Evolutionary conservation across 371 early-diverging fungal species (phyloP).

Genomic region (Apophysomyces trapeziformis): DNA sequence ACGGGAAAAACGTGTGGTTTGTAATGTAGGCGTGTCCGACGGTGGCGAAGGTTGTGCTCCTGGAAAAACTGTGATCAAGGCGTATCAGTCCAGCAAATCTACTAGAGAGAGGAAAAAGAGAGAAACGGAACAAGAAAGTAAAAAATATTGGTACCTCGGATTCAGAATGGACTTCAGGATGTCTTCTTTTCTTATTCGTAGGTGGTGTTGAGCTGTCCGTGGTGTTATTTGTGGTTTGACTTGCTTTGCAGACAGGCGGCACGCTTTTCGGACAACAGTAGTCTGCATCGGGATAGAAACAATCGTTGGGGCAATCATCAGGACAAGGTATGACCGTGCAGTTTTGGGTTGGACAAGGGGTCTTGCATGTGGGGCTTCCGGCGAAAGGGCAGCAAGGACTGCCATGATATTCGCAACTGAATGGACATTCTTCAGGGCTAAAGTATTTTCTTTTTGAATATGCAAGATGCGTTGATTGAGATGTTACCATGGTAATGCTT

Average conservation of each 20-base stretch:
- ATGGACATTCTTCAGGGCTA: conserved; percentile 28
- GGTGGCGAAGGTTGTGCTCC: not conserved
- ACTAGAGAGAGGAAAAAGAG: too few species aligned
- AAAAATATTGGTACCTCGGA: not conserved
- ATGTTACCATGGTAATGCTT: conserved; percentile 17
- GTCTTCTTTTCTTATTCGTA: not conserved
- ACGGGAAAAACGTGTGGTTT: not conserved
- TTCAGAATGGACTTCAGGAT: not conserved
- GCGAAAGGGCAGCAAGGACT: conserved; percentile 36
- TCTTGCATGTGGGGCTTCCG: conserved; percentile 31
- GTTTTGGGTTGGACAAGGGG: conserved; percentile 21
- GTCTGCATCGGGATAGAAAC: conserved; percentile 38
- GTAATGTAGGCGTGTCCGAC: not conserved
- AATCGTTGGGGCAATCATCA: conserved; percentile 28
- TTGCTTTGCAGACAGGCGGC: conserved; percentile 21
- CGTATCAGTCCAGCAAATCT: too few species aligned
- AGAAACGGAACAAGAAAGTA: not conserved
- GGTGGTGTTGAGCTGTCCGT: not conserved
- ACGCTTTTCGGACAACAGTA: conserved; percentile 39
- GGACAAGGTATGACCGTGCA: conserved; percentile 39
- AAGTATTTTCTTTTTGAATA: conserved; percentile 6
- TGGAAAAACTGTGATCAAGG: not conserved
- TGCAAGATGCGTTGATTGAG: conserved; percentile 4
- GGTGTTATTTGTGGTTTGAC: not conserved
- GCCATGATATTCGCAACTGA: conserved; percentile 28